These are phyloP conservation scores for Huiozyma naganishii DNA, from an alignment of 805 yeast species.

Conservation along the genomic window DNA sequence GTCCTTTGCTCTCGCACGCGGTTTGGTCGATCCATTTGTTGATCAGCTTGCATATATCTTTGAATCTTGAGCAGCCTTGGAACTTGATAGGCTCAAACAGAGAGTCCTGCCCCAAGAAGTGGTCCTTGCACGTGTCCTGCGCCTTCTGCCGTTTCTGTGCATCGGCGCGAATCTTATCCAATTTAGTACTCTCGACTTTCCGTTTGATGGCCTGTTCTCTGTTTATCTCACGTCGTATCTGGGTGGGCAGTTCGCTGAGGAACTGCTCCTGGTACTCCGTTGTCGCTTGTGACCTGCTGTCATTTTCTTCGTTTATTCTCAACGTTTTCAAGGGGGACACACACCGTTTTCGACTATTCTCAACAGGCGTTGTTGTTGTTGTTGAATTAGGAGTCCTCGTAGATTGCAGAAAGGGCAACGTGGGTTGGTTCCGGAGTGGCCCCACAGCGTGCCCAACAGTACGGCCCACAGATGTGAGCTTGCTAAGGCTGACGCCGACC, in stretches of 20 bases:
- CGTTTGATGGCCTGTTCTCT: constrained; percentile 33
- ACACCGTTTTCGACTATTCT: background rate
- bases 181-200: constrained; percentile 13
- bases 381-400: background rate
- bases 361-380: background rate
- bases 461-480: constrained; percentile 34
- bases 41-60: constrained; percentile 28
- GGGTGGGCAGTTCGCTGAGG: constrained; percentile 52
- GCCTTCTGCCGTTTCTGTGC: constrained; percentile 8
- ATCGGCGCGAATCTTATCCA: constrained; percentile 12
- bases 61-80: constrained; percentile 26
- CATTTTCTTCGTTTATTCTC: background rate
- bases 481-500: constrained; percentile 56
- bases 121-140: constrained; percentile 7
- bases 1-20: constrained; percentile 21
- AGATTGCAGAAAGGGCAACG: background rate
- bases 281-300: background rate
- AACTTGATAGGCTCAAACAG: constrained; percentile 25
- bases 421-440: background rate
- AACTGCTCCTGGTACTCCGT: constrained; percentile 43
- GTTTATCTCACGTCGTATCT: constrained; percentile 52
- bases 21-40: constrained; percentile 31
- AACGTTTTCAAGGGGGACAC: constrained; percentile 2
- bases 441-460: constrained; percentile 13
- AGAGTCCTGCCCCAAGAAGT: constrained; percentile 14